These are phyloP conservation scores for Thermomyces lanuginosus DNA, from an alignment of 2,329 filamentous ascomycete species.

Conservation along the genomic window DNA sequence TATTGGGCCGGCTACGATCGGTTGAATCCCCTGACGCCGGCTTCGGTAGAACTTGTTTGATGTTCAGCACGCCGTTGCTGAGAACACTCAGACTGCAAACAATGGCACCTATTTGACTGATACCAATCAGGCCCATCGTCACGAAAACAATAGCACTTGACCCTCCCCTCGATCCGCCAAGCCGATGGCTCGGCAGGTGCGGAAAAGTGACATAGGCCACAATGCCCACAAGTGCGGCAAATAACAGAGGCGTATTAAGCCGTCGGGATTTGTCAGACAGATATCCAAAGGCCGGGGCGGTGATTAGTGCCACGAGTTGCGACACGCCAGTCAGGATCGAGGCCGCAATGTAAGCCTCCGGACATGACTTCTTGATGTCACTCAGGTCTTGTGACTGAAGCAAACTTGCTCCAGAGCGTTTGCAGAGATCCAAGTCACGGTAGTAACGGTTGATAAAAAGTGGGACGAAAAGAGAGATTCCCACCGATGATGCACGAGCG, in stretches of 20 bases:
- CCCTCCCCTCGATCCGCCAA: conserved; percentile 50
- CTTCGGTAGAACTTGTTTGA: conserved; percentile 6
- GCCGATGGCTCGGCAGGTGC: conserved; percentile 59
- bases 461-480: conserved; percentile 87
- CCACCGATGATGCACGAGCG: conserved; percentile 82
- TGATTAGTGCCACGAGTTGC: conserved; percentile 69
- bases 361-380: conserved; percentile 72
- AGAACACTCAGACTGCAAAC: conserved; percentile 87
- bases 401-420: conserved; percentile 22
- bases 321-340: conserved; percentile 77
- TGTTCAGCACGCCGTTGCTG: conserved; percentile 56
- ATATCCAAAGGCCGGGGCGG: conserved; percentile 75
- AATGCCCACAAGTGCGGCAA: conserved; percentile 57
- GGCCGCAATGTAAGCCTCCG: conserved; percentile 72
- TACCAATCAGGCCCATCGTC: conserved; percentile 63
- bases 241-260: conserved; percentile 57
- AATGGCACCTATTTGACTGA: conserved; percentile 91
- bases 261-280: conserved; percentile 51
- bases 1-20: not conserved
- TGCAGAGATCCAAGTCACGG: conserved; percentile 63
- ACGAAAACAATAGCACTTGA: conserved; percentile 56
- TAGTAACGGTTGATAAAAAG: conserved; percentile 87
- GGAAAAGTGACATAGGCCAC: conserved; percentile 65
- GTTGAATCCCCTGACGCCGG: conserved; percentile 2
- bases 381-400: conserved; percentile 15